Evolutionary conservation across 352 stramenopile genomes (phyloP), one percentile per base, ranked within the genome.

Genomic region (Phytophthora rubi): DNA sequence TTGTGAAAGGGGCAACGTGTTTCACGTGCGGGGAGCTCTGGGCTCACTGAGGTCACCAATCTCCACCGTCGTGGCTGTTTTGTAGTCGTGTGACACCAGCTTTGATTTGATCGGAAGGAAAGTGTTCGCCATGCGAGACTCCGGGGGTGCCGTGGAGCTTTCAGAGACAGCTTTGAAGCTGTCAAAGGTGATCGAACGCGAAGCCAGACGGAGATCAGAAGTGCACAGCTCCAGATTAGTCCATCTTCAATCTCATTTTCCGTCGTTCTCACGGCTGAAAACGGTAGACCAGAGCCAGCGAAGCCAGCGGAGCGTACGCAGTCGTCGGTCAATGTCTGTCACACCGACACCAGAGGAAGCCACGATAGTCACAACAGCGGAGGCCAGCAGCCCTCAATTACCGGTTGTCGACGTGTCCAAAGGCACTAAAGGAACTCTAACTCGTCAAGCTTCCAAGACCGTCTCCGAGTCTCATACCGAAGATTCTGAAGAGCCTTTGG

Each of bases 181-280:
- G 8, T 91, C 85, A 0, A 71, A 80, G 42, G 83, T 93, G 28
- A 93, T 91, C 48, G 80, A 93, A 53, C 78, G 78, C 4, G 83
- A 91, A 51, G 73, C 78, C 12, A 79, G 86, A 60, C 81, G 83
- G 1, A 67, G 70, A 1, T 88, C 82, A 12, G 70, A 65, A 10
- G 23, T 80, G 10, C 68, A 75, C 52, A 75, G 51, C 48, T 71
- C 70, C 18, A 68, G 48, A 32, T 47, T 85, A 16, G 71, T 79
- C 8, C 70, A 75, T 28, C 67, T 90, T 9, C 73, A 82, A 45
- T 59, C 59, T 23, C 70, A 68, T 65, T 57, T 79, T 13, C 68
- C 78, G 35, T 75, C 68, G 15, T 80, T 84, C 21, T 71, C 60
- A 2, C 73, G 68, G n/a, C 42, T 39, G 2, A 79, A 74, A 30